Evolutionary conservation across 2,329 filamentous ascomycete genomes (phyloP).

Genomic region (Penicillium sp.): DNA sequence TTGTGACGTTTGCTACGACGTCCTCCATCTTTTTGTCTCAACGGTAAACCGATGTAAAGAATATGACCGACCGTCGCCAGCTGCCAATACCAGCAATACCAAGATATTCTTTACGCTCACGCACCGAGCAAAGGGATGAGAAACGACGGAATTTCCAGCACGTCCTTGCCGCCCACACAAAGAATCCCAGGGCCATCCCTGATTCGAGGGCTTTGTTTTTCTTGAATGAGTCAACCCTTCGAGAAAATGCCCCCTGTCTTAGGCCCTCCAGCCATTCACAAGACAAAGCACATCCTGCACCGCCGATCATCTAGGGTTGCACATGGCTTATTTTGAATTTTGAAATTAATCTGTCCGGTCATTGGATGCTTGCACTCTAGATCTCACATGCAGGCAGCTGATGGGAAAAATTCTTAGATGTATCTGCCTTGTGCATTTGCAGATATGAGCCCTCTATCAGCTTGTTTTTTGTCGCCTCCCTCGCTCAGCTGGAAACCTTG

Average conservation of each 20-base stretch:
- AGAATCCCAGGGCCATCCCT: constrained; percentile 20
- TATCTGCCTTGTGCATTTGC: constrained; percentile 1
- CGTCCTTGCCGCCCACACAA: constrained; percentile 22
- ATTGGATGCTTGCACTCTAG: constrained; percentile 2
- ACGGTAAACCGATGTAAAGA: background rate
- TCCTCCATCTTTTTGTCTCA: background rate
- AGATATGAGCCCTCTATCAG: background rate
- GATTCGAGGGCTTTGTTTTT: constrained; percentile 17
- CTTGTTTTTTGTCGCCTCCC: background rate
- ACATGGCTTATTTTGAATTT: constrained; percentile 18
- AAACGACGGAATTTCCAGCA: constrained; percentile 10
- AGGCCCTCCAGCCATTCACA: constrained; percentile 14
- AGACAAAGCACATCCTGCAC: constrained; percentile 15
- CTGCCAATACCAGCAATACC: constrained; percentile 13
- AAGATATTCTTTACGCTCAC: constrained; percentile 19
- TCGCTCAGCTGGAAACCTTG: background rate
- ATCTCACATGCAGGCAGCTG: constrained; percentile 12
- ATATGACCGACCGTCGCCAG: background rate
- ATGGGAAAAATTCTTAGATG: constrained; percentile 1
- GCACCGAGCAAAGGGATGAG: constrained; percentile 26
- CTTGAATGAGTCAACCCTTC: constrained; percentile 22
- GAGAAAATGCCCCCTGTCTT: constrained; percentile 16
- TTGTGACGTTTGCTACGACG: background rate
- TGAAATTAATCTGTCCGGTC: background rate
- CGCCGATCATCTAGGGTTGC: constrained; percentile 25